A percentile compares a stretch with the other conserved stretches of the same genome.
Conservation (phyloP, 768 basidiomycete species). For the Cubamyces lactineus region DNA sequence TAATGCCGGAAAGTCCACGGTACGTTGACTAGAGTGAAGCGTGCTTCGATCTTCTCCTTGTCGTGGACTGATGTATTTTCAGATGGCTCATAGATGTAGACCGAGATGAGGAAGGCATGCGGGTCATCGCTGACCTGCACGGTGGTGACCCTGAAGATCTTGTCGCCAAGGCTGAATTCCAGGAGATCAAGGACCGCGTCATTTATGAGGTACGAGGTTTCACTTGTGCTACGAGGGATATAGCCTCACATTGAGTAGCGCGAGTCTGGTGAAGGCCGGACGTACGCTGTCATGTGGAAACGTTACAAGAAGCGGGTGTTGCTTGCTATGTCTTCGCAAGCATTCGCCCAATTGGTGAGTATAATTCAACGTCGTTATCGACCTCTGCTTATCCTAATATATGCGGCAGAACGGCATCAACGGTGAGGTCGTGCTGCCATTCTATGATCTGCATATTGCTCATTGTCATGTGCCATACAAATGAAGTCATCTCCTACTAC, state of each 20-base stretch:
- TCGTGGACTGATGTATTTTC: neutral
- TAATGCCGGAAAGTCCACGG: conserved; percentile 92
- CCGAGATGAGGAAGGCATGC: conserved; percentile 80
- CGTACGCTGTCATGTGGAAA: conserved; percentile 84
- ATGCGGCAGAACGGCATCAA: conserved; percentile 86
- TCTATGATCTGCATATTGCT: neutral
- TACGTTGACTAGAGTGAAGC: conserved; percentile 41
- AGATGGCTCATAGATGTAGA: conserved; percentile 92
- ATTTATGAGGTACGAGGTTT: conserved; percentile 57
- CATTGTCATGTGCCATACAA: neutral
- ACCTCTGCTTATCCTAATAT: neutral
- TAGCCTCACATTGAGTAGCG: conserved; percentile 48
- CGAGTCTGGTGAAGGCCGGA: conserved; percentile 71
- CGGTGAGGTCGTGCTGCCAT: conserved; percentile 48
- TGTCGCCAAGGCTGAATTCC: conserved; percentile 79
- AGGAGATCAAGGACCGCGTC: conserved; percentile 85
- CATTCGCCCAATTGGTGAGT: conserved; percentile 91
- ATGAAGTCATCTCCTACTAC: conserved; percentile 90
- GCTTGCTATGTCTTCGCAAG: conserved; percentile 94
- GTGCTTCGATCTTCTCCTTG: neutral
- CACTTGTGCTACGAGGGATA: neutral
- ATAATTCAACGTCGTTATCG: conserved; percentile 4
- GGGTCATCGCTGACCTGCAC: conserved; percentile 86
- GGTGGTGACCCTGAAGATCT: conserved; percentile 75
- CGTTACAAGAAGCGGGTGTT: conserved; percentile 86